Evolutionary conservation across 2,329 filamentous ascomycete species (phyloP), one percentile per base, ranked within the genome.

Genomic region (Xylariales sp.): DNA sequence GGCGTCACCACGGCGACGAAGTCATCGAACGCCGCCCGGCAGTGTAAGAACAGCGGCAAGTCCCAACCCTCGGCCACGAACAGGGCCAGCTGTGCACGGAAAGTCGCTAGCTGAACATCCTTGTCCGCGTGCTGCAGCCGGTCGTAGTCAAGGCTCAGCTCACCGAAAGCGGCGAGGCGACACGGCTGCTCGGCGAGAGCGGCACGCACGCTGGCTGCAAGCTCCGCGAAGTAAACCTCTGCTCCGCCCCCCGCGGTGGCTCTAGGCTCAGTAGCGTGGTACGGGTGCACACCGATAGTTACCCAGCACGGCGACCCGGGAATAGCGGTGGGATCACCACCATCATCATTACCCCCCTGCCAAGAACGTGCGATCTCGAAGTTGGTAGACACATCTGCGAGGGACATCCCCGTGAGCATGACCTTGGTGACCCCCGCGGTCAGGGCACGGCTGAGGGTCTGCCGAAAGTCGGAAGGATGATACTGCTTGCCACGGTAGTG

Each of bases 101-200:
- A 70, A 0, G 60, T 60, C 2, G 56, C 55, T 2, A 62, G 47
- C 41, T 72, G 66, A 1, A 52, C 57, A 4, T 62, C 60, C 31
- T 66, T 70, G 10, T 61, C 52, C 0, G 68, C 67, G 3, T 62
- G 59, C 0, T 61, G 54, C 4, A 72, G 54, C 5, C 67, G 60
- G 27, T 71, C 69, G 29, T 73, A 74, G 35, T 75, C 72, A 2
- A 75, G 54, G 0, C 70, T 70, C 2, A 75, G 53, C 33, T 74
- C 70, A 2, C 70, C 71, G 40, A 67, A 72, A 2, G 70, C 70
- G 1, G 58, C 62, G 3, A 74, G 46, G 3, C 60, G 53, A 45
- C 50, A 42, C 0, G 47, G 36, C 2, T 52, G 29, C 13, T 57
- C 46, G 1, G 48, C 42, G 2, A 60, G 42, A 0, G 54, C 54